phyloP scores from a whole-genome alignment of 192 early-diverging fungal species.

The Backusella tarrabulga region DNA sequence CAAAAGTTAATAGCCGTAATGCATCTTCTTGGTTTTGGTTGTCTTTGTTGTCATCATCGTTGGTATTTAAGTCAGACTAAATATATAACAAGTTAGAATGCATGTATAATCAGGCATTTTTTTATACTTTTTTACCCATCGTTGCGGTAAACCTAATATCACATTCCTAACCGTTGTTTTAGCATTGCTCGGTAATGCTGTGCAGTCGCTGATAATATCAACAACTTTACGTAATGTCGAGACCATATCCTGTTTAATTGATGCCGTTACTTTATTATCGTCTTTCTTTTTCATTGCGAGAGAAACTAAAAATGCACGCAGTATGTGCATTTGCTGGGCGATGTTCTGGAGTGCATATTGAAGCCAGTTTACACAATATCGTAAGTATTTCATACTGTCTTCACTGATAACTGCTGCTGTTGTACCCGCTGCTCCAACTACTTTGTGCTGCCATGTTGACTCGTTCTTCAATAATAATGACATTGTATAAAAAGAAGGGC shows the following conservation, averaged over 20 bases:
- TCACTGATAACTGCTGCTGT: slow-evolving; percentile 81
- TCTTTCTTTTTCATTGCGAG: slow-evolving; percentile 25
- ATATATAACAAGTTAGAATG: not conserved
- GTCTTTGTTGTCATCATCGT: not conserved
- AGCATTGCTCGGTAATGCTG: slow-evolving; percentile 80
- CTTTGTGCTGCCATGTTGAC: slow-evolving; percentile 54
- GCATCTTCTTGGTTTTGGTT: slow-evolving; percentile 46
- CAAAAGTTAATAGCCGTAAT: slow-evolving; percentile 63
- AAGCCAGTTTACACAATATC: slow-evolving; percentile 88
- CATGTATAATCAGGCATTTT: not conserved
- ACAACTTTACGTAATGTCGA: slow-evolving; percentile 84
- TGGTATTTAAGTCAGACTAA: not conserved
- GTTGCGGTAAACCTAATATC: slow-evolving; percentile 76
- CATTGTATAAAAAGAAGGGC: not conserved
- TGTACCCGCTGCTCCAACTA: slow-evolving; percentile 60
- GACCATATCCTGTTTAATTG: slow-evolving; percentile 80
- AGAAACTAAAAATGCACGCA: slow-evolving; percentile 58
- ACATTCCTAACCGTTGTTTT: slow-evolving; percentile 77
- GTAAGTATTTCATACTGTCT: slow-evolving; percentile 82
- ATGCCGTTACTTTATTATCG: slow-evolving; percentile 34
- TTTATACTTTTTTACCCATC: slow-evolving; percentile 51
- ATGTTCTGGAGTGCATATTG: slow-evolving; percentile 78
- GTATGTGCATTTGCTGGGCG: slow-evolving; percentile 60
- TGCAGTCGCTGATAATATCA: slow-evolving; percentile 81
- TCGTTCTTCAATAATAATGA: not conserved